Evolutionary conservation across 169 alveolate genomes (phyloP).

Genomic region (Ichthyophthirius multifiliis): DNA sequence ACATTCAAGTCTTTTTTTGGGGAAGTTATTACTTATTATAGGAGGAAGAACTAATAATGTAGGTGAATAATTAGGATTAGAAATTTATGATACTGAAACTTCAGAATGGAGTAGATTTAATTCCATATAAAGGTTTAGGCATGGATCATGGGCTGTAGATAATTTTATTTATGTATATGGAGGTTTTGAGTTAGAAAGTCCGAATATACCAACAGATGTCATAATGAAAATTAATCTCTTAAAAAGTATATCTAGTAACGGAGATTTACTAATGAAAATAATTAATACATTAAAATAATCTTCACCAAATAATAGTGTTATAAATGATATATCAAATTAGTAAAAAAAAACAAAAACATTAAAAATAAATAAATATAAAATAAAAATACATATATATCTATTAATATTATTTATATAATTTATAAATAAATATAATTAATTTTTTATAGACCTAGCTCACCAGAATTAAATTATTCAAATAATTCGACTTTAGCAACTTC

Average conservation of each 20-base stretch:
- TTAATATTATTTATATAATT: too few species aligned
- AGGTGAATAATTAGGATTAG: constrained; percentile 86
- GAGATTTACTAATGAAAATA: too few species aligned
- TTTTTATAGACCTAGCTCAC: too few species aligned
- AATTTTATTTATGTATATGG: constrained; percentile 91
- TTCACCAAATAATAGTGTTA: too few species aligned
- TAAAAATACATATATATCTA: too few species aligned
- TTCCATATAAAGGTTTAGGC: constrained; percentile 94
- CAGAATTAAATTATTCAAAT: too few species aligned
- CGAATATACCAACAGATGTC: constrained; percentile 90
- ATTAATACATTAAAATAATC: too few species aligned
- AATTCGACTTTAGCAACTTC: too few species aligned
- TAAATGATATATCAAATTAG: too few species aligned
- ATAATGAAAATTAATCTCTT: constrained; percentile 47
- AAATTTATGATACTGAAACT: constrained; percentile 96
- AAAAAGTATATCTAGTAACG: constrained; percentile 1
- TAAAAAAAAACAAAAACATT: too few species aligned
- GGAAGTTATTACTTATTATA: constrained; percentile 80
- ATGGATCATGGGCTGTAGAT: constrained; percentile 91
- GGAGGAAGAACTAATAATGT: constrained; percentile 98
- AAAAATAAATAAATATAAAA: too few species aligned
- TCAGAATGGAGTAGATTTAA: constrained; percentile 94
- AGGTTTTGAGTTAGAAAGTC: constrained; percentile 95
- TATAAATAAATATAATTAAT: too few species aligned
- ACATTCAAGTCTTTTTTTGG: constrained; percentile 65